Base-by-base conservation (phyloP, 495 filamentous ascomycete species). In the Umbilicaria muhlenbergii region DNA sequence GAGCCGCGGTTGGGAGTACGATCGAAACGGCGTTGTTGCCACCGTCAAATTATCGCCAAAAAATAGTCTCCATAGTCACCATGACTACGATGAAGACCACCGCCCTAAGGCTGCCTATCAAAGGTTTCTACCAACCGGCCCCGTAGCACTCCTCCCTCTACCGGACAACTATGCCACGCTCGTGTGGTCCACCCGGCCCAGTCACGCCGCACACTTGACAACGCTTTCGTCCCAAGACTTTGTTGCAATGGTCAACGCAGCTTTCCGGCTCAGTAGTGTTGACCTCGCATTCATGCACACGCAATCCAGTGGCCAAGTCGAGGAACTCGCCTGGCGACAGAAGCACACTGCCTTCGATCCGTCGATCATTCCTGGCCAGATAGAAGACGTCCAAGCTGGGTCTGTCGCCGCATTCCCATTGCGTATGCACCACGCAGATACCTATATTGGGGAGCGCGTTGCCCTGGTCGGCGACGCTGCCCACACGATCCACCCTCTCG, bases 381-480 rank as follows among this genome's bases (percentile, higher is more conserved):
- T 82, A 13, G 65, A 68, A 2, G 77, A 57, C 19, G 77, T 94
- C 16, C 89, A 95, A 57, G 68, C 78, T 40, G 80, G 78, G 47
- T 85, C 72, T n/a, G 67, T 89, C 10, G 87, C 91, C 7, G 84
- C 81, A 0, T 98, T 98, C 59, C 92, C 92, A 0, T 69, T 98
- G 11, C 81, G 78, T 52, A 74, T 96, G 69, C 75, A 89, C 8
- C 92, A 98, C 53, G 85, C 91, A 6, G 80, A 86, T 44, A 83
- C 85, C 3, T 98, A 98, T 62, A 83, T 87, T 46, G 83, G 79
- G 1, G 81, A 91, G 48, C 80, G 91, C 3, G 68, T 94, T 10
- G 91, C 87, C 0, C 73, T 98, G 1, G 74, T 95, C 33, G 91
- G 88, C 39, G 91, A 98, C 52, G 91, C 91, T 3, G 92, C 91